Conservation (phyloP, 345 rosid genomes). For the Pseudoturritis turrita region DNA sequence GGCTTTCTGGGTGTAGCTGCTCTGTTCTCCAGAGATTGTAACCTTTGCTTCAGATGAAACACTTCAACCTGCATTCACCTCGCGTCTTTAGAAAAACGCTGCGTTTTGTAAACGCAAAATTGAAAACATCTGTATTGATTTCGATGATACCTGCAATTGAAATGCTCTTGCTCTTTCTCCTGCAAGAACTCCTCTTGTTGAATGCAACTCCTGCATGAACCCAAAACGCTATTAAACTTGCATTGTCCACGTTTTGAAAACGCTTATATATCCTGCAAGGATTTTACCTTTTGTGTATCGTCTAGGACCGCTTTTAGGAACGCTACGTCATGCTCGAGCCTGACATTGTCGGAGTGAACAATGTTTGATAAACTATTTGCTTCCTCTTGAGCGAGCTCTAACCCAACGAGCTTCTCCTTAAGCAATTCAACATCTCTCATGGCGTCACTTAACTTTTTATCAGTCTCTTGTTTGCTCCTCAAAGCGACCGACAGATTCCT, state of each 20-base stretch:
- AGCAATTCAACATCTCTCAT: constrained; percentile 78
- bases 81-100: neutral
- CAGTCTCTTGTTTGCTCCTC: constrained; percentile 80
- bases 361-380: constrained; percentile 78
- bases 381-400: constrained; percentile 86
- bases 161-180: constrained; percentile 97
- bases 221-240: neutral
- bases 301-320: constrained; percentile 93
- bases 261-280: neutral
- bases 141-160: constrained; percentile 69
- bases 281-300: constrained; percentile 85
- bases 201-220: constrained; percentile 60
- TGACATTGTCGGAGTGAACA: constrained; percentile 90
- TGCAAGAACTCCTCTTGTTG: constrained; percentile 90
- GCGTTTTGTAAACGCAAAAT: neutral
- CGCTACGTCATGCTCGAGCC: constrained; percentile 98
- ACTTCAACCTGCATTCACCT: constrained; percentile 71
- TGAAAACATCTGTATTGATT: neutral
- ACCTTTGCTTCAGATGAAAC: constrained; percentile 91
- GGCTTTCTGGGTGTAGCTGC: constrained; percentile 76
- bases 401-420: constrained; percentile 72
- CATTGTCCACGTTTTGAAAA: neutral
- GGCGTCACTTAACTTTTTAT: constrained; percentile 58
- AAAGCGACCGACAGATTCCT: constrained; percentile 59
- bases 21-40: constrained; percentile 85